Evolutionary conservation across 805 yeast species (phyloP).

Genomic region (Yarrowia porcina): DNA sequence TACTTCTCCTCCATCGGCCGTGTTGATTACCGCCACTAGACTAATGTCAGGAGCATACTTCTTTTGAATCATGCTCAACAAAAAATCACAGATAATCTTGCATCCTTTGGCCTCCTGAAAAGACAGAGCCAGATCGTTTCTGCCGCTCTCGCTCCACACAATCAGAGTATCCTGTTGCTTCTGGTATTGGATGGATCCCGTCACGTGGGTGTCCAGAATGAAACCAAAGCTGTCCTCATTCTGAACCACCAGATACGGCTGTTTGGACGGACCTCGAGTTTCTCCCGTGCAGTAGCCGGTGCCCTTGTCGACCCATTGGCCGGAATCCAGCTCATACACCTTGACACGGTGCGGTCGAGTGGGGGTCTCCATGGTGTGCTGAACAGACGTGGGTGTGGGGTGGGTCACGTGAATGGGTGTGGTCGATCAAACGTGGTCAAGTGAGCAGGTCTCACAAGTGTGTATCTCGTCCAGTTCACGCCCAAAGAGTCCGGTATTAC

Average conservation of each 20-base stretch:
- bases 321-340: slow-evolving; percentile 78
- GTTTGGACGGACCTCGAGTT: slow-evolving; percentile 37
- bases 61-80: slow-evolving; percentile 59
- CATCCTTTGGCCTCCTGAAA: slow-evolving; percentile 94
- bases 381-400: background rate
- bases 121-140: slow-evolving; percentile 75
- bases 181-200: slow-evolving; percentile 78
- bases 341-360: slow-evolving; percentile 73
- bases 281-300: slow-evolving; percentile 88
- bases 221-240: slow-evolving; percentile 63
- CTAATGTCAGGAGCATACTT: slow-evolving; percentile 62
- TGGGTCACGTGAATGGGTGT: background rate
- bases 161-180: slow-evolving; percentile 91
- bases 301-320: slow-evolving; percentile 87
- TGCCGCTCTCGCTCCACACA: slow-evolving; percentile 81
- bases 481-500: background rate
- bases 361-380: slow-evolving; percentile 28
- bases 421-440: background rate
- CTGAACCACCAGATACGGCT: slow-evolving; percentile 48
- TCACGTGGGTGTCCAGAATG: slow-evolving; percentile 60
- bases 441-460: background rate
- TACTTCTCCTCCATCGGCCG: slow-evolving; percentile 39
- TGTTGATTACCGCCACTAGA: slow-evolving; percentile 62
- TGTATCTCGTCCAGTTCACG: background rate
- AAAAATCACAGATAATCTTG: slow-evolving; percentile 73